Conservation (phyloP, 495 filamentous ascomycete genomes). For the Penicillium verhagenii region DNA sequence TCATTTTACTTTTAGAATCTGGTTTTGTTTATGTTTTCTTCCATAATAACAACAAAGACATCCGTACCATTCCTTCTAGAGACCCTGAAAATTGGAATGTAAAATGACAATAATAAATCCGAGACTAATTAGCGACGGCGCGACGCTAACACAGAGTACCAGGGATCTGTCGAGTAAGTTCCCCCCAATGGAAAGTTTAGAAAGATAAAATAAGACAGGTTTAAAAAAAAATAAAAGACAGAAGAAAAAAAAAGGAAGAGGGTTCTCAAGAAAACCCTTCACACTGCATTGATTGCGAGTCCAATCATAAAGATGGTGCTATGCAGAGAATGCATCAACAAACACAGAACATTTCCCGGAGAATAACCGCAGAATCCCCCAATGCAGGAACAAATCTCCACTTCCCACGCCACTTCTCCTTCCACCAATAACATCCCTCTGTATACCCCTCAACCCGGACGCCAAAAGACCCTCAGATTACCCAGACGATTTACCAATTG, state of each 20-base stretch:
- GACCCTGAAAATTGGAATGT: neutral
- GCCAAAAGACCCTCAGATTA: neutral
- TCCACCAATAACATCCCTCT: neutral
- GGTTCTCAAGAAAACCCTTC: too few relatives aligned
- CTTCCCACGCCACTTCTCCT: neutral
- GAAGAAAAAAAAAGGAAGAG: too few relatives aligned
- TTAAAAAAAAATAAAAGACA: too few relatives aligned
- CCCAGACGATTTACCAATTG: neutral
- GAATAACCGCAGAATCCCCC: conserved; percentile 1
- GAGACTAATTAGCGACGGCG: neutral
- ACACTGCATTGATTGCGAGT: neutral
- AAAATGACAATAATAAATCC: neutral
- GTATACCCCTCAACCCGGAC: neutral
- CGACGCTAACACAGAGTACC: neutral
- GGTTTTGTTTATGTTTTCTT: too few relatives aligned
- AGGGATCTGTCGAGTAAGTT: neutral
- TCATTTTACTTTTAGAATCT: too few relatives aligned
- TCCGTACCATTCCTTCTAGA: neutral
- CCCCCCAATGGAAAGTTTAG: neutral
- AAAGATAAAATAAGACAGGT: too few relatives aligned
- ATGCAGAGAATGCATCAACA: neutral
- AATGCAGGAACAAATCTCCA: neutral
- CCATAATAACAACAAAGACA: neutral
- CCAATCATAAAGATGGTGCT: neutral
- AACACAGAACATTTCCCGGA: neutral